These are phyloP conservation scores for Tetrapisispora phaffii DNA, from an alignment of 805 yeast genomes.

Conservation along the genomic window DNA sequence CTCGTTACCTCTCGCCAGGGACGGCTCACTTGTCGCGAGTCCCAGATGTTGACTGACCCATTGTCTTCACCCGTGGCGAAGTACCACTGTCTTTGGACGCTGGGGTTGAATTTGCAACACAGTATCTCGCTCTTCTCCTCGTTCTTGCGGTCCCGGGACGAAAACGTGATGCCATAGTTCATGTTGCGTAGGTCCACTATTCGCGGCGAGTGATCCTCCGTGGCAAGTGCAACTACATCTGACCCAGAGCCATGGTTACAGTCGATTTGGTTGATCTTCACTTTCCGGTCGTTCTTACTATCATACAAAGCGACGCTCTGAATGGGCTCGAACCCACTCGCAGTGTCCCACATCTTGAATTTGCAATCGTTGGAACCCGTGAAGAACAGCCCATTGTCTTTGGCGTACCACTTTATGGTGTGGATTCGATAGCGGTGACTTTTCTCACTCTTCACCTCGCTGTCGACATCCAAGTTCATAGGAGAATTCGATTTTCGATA, in stretches of 20 bases:
- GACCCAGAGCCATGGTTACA: constrained; percentile 35
- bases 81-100: constrained; percentile 35
- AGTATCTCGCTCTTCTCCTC: constrained; percentile 29
- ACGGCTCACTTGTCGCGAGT: constrained; percentile 40
- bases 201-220: constrained; percentile 59
- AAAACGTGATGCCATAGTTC: constrained; percentile 54
- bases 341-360: constrained; percentile 74
- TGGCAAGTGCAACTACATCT: constrained; percentile 52
- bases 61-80: constrained; percentile 74
- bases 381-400: constrained; percentile 77
- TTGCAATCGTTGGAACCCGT: constrained; percentile 72
- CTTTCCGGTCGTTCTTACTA: constrained; percentile 48
- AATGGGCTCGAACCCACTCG: constrained; percentile 48
- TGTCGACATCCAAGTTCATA: neutral
- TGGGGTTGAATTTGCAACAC: constrained; percentile 67
- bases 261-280: constrained; percentile 52
- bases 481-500: constrained; percentile 12
- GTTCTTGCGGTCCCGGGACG: constrained; percentile 46
- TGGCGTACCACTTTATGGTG: constrained; percentile 76
- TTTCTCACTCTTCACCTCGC: neutral
- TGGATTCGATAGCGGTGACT: constrained; percentile 53
- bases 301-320: constrained; percentile 31
- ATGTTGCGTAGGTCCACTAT: constrained; percentile 66
- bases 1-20: constrained; percentile 15
- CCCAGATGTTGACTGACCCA: constrained; percentile 82